Evolutionary conservation across 164 flowering plant genomes (phyloP).

Genomic region (Aristolochia fimbriata): DNA sequence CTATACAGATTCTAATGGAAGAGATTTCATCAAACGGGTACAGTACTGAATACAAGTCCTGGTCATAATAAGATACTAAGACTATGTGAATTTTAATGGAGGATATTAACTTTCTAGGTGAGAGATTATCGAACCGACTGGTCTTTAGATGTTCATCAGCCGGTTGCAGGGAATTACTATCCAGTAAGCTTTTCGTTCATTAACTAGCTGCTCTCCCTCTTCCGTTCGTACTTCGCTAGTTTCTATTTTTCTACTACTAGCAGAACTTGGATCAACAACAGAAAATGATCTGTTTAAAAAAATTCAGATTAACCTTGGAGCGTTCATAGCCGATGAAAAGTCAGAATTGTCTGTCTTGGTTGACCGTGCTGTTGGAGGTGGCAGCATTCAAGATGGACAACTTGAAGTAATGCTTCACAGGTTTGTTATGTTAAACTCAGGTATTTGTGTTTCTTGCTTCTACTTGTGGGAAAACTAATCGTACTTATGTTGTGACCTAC

Average conservation of each 20-base stretch:
- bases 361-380: conserved; percentile 80
- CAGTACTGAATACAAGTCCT: not conserved
- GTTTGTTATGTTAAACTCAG: conserved; percentile 15
- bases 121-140: conserved; percentile 73
- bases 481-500: conserved; percentile 1
- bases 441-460: conserved; percentile 2
- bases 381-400: conserved; percentile 76
- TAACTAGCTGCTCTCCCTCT: not conserved
- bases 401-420: conserved; percentile 87
- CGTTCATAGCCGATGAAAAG: conserved; percentile 38
- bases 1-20: conserved; percentile 85
- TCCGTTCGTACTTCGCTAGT: not conserved
- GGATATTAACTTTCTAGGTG: conserved; percentile 34
- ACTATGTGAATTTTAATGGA: not conserved
- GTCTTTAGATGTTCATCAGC: conserved; percentile 63
- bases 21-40: conserved; percentile 86
- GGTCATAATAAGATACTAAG: not conserved
- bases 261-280: no score
- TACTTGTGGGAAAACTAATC: not conserved
- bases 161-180: conserved; percentile 88
- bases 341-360: conserved; percentile 79
- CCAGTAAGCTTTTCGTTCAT: conserved; percentile 40
- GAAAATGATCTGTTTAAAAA: not conserved
- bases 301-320: conserved; percentile 76
- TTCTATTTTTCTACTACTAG: no score